Evolutionary conservation across 345 rosid species (phyloP).

Genomic region (Eucalyptus marginata): DNA sequence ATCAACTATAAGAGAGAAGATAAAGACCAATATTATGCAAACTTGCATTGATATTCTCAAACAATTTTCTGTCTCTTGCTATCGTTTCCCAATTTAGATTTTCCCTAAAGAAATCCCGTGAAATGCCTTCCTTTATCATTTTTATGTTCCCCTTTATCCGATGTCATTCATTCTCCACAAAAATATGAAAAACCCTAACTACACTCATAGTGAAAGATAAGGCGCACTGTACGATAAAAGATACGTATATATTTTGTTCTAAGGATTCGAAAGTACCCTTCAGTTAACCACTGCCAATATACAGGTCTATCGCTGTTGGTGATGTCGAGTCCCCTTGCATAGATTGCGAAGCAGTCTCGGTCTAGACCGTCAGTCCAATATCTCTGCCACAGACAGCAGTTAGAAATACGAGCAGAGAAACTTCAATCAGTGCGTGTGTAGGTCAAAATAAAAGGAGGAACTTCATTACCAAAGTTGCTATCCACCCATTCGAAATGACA

Average conservation of each 20-base stretch:
- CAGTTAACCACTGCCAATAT: neutral
- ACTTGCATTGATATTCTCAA: neutral
- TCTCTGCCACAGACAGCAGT: neutral
- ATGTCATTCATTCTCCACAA: neutral
- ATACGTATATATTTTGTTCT: neutral
- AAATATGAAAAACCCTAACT: neutral
- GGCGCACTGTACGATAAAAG: rapidly evolving
- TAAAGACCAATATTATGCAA: rapidly evolving
- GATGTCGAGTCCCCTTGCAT: neutral
- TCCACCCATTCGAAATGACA: too few species aligned
- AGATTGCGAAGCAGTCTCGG: neutral
- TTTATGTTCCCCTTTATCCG: neutral
- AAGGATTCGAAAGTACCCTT: neutral
- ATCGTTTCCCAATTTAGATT: neutral
- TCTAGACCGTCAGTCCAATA: rapidly evolving
- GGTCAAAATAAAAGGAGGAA: neutral
- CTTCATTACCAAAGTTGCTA: too few species aligned
- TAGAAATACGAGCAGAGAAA: neutral
- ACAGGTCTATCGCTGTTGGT: neutral
- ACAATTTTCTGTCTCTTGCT: neutral
- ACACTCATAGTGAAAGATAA: rapidly evolving
- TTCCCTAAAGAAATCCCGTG: neutral
- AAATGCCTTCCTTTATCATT: neutral
- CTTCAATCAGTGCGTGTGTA: neutral
- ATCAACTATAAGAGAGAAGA: neutral